Evolutionary conservation across 129 eudicot genomes (phyloP), one percentile per base, ranked within the genome.

Genomic region (Chrysanthemum seticuspe): DNA sequence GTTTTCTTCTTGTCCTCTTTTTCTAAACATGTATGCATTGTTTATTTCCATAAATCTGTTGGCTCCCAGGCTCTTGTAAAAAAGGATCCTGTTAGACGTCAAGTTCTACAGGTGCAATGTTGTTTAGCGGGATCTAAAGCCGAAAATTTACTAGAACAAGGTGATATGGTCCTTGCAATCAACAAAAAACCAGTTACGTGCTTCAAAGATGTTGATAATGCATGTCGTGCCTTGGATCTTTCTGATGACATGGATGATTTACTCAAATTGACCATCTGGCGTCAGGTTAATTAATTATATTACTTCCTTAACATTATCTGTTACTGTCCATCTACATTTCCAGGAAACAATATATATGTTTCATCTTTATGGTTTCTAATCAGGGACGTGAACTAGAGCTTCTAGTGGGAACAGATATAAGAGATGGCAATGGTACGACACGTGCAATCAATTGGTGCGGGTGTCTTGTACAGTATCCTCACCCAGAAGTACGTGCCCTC

Each of bases 81-180:
- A 81, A 93, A 89, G 78, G 98, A 93, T 82, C 98, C 96, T 31
- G 68, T 89, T 51, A 82, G 95, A 81, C 90, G 96, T 61, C 98
- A 93, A 77, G 98, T 93, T 67, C 70, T 93, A 62, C 90, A 90
- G 18, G 95, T 93, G 49, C 89, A 93, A 81, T 90, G 98, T 70
- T 93, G 96, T 80, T 85, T 93, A 71, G 98, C 95, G 7, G 96
- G 96, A 51, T 93, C 98, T 45, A 89, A 79, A 68, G 95, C 96
- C 77, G 92, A 82, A 74, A 87, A 87, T 68, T 71, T 89, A 67
- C 75, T 93, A 67, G 96, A 89, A 73, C 95, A 87, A 80, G 92
- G 90, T 36, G 98, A 93, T 79, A 89, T 93, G 98, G 85, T 93
- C 49, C 79, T 93, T 83, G 96, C 95, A 13, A 83, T 89, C 59